Conservation (phyloP, 192 early-diverging fungal species). For the Umbelopsis sp. region DNA sequence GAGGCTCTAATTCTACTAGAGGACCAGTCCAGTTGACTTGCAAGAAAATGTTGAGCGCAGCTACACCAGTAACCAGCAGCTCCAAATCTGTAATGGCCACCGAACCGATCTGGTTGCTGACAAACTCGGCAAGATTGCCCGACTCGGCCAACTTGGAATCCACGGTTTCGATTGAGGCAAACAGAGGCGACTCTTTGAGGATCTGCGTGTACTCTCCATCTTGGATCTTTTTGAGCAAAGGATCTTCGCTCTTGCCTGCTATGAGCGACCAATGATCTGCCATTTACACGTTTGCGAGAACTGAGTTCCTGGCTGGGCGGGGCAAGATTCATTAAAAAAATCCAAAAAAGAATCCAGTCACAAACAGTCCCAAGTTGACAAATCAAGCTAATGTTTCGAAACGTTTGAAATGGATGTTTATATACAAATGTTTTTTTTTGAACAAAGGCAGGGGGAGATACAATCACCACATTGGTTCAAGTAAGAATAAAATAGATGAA, state of each 20-base stretch:
- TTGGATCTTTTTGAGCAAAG: neutral
- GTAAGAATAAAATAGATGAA: neutral
- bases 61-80: conserved; percentile 63
- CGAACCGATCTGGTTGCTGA: conserved; percentile 5
- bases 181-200: conserved; percentile 8
- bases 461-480: neutral
- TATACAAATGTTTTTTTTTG: neutral
- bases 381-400: conserved; percentile 5
- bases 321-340: neutral
- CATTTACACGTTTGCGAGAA: neutral
- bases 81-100: conserved; percentile 22
- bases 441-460: neutral
- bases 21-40: conserved; percentile 93
- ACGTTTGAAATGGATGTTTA: neutral
- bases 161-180: neutral
- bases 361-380: neutral
- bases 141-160: neutral
- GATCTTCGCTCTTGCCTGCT: conserved; percentile 18
- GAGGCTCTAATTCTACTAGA: conserved; percentile 58
- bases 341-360: neutral
- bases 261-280: conserved; percentile 19
- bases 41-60: conserved; percentile 79
- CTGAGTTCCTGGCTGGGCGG: neutral
- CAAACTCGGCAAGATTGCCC: conserved; percentile 8
- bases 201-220: conserved; percentile 11